Percentiles rank a stretch among this genome's conserved stretches.
phyloP scores from a whole-genome alignment of 2,329 filamentous ascomycete species.

The Aspergillus sp. region DNA sequence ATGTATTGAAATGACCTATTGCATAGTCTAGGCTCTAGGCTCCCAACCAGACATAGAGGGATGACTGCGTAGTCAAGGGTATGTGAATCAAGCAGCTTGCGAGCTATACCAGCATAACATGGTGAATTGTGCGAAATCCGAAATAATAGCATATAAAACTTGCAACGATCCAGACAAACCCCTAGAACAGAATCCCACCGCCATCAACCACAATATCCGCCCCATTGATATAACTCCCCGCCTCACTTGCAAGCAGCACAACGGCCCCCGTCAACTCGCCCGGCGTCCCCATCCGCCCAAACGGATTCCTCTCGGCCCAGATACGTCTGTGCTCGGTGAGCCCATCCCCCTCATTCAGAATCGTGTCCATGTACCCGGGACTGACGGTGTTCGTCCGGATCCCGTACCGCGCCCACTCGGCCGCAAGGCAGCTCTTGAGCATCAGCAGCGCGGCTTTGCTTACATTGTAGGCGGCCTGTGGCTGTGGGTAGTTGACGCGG shows the following conservation, averaged over 20 bases:
- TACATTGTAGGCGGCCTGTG: slow-evolving; percentile 72
- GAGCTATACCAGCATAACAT: too few species aligned
- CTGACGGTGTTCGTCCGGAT: slow-evolving; percentile 72
- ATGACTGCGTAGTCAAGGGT: too few species aligned
- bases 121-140: too few species aligned
- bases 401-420: slow-evolving; percentile 72
- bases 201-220: slow-evolving; percentile 70
- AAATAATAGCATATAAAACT: too few species aligned
- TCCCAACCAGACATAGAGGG: too few species aligned
- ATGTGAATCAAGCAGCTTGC: too few species aligned
- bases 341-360: slow-evolving; percentile 69
- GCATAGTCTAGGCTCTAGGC: too few species aligned
- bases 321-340: slow-evolving; percentile 57
- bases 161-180: too few species aligned
- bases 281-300: slow-evolving; percentile 66
- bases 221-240: slow-evolving; percentile 70
- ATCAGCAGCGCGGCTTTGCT: slow-evolving; percentile 69
- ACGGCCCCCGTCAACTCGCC: slow-evolving; percentile 67
- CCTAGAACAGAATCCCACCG: slow-evolving; percentile 6
- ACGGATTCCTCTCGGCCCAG: slow-evolving; percentile 65
- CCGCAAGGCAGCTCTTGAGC: slow-evolving; percentile 67
- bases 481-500: slow-evolving; percentile 71
- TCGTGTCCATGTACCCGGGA: slow-evolving; percentile 77
- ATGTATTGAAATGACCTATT: too few species aligned
- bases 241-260: slow-evolving; percentile 62